Percentiles rank a stretch among this genome's conserved stretches.
Conservation (phyloP, 2,329 filamentous ascomycete genomes). For the Immersiporthe knoxdaviesiana region DNA sequence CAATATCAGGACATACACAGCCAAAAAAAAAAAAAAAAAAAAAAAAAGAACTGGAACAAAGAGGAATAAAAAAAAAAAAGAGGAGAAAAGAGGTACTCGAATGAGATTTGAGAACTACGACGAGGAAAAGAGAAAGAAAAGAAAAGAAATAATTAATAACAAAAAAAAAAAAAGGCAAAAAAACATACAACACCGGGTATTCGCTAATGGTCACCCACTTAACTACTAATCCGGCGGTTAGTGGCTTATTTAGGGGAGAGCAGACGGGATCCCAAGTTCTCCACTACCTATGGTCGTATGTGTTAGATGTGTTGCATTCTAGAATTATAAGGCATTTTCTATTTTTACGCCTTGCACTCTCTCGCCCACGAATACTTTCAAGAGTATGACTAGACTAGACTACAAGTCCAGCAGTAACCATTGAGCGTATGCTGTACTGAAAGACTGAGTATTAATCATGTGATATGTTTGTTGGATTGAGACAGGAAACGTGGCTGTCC, state of each 20-base stretch:
- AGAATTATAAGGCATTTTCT: background rate
- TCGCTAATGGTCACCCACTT: slow-evolving; percentile 1
- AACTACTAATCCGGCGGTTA: slow-evolving; percentile 1
- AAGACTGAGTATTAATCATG: too few species aligned
- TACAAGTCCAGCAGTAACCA: too few species aligned
- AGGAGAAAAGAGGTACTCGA: background rate
- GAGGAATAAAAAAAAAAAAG: background rate
- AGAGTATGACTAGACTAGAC: too few species aligned
- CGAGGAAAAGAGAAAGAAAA: background rate
- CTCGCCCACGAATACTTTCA: too few species aligned
- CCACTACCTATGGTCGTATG: slow-evolving; percentile 1
- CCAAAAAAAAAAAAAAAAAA: background rate
- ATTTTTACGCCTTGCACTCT: too few species aligned
- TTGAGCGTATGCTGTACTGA: too few species aligned
- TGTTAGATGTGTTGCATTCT: background rate
- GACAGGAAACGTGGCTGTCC: background rate
- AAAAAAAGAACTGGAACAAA: too few species aligned
- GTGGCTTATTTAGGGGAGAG: slow-evolving; percentile 1
- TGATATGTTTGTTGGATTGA: too few species aligned
- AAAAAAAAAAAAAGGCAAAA: background rate
- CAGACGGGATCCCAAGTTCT: background rate
- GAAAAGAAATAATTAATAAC: background rate
- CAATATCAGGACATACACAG: too few species aligned
- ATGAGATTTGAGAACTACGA: too few species aligned
- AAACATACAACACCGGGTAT: slow-evolving; percentile 1